These are phyloP conservation scores for Fusarium sacchari DNA, from an alignment of 2,329 filamentous ascomycete species.

Conservation along the genomic window DNA sequence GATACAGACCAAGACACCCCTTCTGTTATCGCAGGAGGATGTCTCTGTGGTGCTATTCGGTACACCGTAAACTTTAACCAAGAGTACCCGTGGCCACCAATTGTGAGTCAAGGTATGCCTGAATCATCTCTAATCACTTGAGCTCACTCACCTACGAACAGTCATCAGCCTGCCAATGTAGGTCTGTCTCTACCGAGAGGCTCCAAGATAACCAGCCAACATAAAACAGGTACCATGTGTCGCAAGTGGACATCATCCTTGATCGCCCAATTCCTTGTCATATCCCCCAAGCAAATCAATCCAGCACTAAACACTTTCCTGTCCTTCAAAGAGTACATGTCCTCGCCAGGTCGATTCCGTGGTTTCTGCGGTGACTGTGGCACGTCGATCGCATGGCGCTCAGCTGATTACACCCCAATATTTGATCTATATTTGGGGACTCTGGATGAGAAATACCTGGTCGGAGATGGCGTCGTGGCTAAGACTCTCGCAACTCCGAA, in stretches of 20 bases:
- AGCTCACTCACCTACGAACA: not conserved
- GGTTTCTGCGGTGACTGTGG: conserved; percentile 20
- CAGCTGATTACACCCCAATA: conserved; percentile 12
- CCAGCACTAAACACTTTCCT: not conserved
- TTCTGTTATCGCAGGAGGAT: conserved; percentile 13
- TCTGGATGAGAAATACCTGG: conserved; percentile 20
- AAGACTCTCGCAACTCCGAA: conserved; percentile 11
- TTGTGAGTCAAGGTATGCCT: not conserved
- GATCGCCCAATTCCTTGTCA: conserved; percentile 20
- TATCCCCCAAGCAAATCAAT: conserved; percentile 2
- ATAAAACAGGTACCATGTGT: conserved; percentile 21
- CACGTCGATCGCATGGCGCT: conserved; percentile 19
- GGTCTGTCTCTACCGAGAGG: not conserved
- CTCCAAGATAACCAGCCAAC: not conserved
- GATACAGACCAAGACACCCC: not conserved
- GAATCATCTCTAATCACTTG: not conserved
- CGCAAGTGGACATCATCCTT: conserved; percentile 29
- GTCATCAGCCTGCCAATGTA: conserved; percentile 28
- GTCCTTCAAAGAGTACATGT: conserved; percentile 15
- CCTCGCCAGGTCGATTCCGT: conserved; percentile 12
- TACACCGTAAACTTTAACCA: conserved; percentile 11
- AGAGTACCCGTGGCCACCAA: conserved; percentile 7
- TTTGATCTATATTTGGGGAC: conserved; percentile 26
- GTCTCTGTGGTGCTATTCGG: conserved; percentile 13
- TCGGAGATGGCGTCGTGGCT: not conserved